Conservation (phyloP, 2,329 filamentous ascomycete species). For the Lasiodiplodia citricola region DNA sequence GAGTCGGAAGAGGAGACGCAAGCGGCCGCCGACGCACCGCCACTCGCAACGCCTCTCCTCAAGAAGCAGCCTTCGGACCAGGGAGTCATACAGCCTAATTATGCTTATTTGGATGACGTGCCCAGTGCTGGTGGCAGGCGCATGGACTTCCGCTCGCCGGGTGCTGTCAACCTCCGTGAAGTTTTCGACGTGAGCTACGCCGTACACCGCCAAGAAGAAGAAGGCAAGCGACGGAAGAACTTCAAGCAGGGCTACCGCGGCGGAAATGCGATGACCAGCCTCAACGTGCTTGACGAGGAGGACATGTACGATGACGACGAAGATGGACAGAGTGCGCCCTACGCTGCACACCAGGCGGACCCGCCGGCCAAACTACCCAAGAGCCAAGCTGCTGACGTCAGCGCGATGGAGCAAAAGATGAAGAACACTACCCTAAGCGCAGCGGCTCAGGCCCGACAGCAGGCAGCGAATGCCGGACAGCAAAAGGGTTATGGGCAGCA, state of each 20-base stretch:
- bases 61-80: conserved; percentile 55
- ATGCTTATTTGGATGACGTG: conserved; percentile 63
- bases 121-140: conserved; percentile 63
- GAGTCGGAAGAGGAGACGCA: conserved; percentile 70
- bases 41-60: conserved; percentile 70
- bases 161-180: conserved; percentile 92
- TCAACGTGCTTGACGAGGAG: conserved; percentile 69
- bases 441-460: conserved; percentile 66
- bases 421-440: conserved; percentile 77
- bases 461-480: conserved; percentile 47
- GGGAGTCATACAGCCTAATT: conserved; percentile 50
- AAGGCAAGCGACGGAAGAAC: conserved; percentile 88
- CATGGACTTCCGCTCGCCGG: conserved; percentile 93
- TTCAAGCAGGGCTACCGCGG: conserved; percentile 72
- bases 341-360: conserved; percentile 53
- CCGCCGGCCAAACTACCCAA: conserved; percentile 72
- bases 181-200: conserved; percentile 99
- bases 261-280: conserved; percentile 66
- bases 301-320: conserved; percentile 71
- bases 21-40: conserved; percentile 71
- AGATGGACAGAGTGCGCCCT: conserved; percentile 64
- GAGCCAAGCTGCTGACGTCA: conserved; percentile 65
- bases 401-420: conserved; percentile 84
- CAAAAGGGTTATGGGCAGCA: conserved; percentile 86
- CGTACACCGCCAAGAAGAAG: conserved; percentile 94